Evolutionary conservation across 2,329 filamentous ascomycete genomes (phyloP), one percentile per base, ranked within the genome.

Genomic region (Diaporthe ampelina): DNA sequence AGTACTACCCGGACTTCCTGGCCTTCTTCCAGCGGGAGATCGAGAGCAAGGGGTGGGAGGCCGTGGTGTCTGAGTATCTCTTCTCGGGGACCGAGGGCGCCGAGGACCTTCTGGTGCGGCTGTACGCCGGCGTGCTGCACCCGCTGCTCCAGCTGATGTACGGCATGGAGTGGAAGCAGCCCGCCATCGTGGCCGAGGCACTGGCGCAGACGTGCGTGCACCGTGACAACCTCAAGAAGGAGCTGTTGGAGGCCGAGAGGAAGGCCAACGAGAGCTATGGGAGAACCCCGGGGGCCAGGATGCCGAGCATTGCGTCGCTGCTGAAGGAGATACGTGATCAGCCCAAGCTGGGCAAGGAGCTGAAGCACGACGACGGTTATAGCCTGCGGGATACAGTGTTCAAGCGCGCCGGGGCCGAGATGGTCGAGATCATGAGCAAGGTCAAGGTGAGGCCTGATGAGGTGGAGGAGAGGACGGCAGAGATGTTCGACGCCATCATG

Each of bases 131-230:
- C 0, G 88, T 96, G 76, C 78, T 95, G 2, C 94, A 97, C 79
- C 94, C 95, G 2, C 84, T 97, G 21, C 95, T 98, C 76, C 94
- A 97, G 80, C 88, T 97, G 26, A 94, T 95, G 65, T 97, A 95
- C 80, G 95, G 94, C 6, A 81, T 98, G 48, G 95, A 97, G 81
- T 97, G 95, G 85, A 82, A 88, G 13, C 94, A 97, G 80, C 94
- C 94, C 2, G 93, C 93, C 50, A 91, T 97, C 74, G 88, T 98
- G 37, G 94, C 95, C 8, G 91, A 96, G 83, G 95, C 86, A 0
- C 89, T 98, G 24, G 94, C 95, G 0, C 92, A 97, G 84, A 87
- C 93, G 1, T 91, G 93, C 10, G 90, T 95, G 1, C 94, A 97
- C 79, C 84, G 87, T 9, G 83, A 87, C 57, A 88, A 88, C 82